Conservation (phyloP, 2,329 filamentous ascomycete species). For the Paracamarosporium sp. region DNA sequence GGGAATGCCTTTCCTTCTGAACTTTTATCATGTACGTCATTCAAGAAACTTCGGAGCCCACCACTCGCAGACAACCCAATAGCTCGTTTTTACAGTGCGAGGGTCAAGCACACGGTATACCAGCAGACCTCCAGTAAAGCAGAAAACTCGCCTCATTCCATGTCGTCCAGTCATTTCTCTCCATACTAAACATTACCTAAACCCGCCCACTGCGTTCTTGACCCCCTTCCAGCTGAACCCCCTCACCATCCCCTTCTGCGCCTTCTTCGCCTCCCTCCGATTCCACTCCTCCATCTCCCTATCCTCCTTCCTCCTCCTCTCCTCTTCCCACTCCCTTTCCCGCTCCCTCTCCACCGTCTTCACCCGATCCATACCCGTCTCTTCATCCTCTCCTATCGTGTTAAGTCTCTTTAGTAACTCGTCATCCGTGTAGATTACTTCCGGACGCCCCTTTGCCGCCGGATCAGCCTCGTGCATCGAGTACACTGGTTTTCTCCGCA, state of each 20-base stretch:
- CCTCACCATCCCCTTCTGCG: background rate
- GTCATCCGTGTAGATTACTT: slow-evolving; percentile 1
- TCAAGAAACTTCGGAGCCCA: too few species aligned
- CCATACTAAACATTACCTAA: background rate
- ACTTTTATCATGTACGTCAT: too few species aligned
- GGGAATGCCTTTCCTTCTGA: too few species aligned
- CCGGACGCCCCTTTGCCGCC: background rate
- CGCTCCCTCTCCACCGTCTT: background rate
- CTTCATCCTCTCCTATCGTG: slow-evolving; percentile 3
- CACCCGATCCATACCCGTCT: slow-evolving; percentile 1
- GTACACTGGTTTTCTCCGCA: slow-evolving; percentile 1
- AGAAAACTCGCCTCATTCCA: too few species aligned
- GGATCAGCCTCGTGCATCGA: slow-evolving; percentile 4
- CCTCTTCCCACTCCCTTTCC: slow-evolving; percentile 2
- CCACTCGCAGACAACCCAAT: too few species aligned
- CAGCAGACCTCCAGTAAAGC: too few species aligned
- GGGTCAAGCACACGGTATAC: too few species aligned
- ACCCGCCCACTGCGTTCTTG: background rate
- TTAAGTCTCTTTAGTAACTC: slow-evolving; percentile 1
- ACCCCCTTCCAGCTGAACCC: slow-evolving; percentile 6
- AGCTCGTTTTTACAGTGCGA: too few species aligned
- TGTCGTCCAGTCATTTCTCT: background rate
- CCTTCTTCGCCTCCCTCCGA: slow-evolving; percentile 5
- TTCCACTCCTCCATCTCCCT: slow-evolving; percentile 8
- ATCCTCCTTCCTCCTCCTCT: slow-evolving; percentile 1